Conservation (phyloP, 208 protist species). For the Borovskyia barvae region DNA sequence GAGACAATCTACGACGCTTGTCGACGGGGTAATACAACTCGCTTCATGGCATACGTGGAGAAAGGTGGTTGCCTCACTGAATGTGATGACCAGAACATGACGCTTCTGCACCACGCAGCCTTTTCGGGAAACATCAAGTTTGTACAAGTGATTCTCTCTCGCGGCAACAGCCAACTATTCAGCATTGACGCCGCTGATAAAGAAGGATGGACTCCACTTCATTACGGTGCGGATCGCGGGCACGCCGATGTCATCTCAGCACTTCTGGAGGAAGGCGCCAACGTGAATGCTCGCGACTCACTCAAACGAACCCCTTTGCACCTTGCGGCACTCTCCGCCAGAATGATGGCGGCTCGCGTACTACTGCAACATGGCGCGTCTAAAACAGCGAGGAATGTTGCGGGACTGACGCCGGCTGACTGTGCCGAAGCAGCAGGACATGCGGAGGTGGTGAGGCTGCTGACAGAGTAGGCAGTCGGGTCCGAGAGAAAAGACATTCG, state of each 20-base stretch:
- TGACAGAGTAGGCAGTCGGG: background rate
- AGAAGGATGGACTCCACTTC: conserved; percentile 85
- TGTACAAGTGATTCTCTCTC: conserved; percentile 39
- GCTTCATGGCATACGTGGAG: conserved; percentile 53
- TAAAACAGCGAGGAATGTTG: conserved; percentile 58
- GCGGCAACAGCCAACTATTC: conserved; percentile 26
- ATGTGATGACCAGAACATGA: conserved; percentile 69
- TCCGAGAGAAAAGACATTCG: background rate
- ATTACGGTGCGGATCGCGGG: conserved; percentile 84
- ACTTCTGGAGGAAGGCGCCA: conserved; percentile 68
- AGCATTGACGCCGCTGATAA: conserved; percentile 64
- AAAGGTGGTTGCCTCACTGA: conserved; percentile 81
- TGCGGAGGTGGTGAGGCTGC: conserved; percentile 26
- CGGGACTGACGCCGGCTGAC: conserved; percentile 49
- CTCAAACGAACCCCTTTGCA: conserved; percentile 77
- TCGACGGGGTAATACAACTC: conserved; percentile 36
- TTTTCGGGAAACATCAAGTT: conserved; percentile 57
- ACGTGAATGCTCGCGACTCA: conserved; percentile 62
- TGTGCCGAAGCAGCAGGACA: conserved; percentile 46
- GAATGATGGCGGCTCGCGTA: conserved; percentile 26
- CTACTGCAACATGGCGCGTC: conserved; percentile 53
- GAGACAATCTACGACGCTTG: conserved; percentile 83
- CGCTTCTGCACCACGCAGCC: conserved; percentile 80
- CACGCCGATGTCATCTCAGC: conserved; percentile 28
- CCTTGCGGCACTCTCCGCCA: conserved; percentile 56